These are phyloP conservation scores for Aspergillus persii DNA, from an alignment of 2,329 filamentous ascomycete genomes.

Conservation along the genomic window DNA sequence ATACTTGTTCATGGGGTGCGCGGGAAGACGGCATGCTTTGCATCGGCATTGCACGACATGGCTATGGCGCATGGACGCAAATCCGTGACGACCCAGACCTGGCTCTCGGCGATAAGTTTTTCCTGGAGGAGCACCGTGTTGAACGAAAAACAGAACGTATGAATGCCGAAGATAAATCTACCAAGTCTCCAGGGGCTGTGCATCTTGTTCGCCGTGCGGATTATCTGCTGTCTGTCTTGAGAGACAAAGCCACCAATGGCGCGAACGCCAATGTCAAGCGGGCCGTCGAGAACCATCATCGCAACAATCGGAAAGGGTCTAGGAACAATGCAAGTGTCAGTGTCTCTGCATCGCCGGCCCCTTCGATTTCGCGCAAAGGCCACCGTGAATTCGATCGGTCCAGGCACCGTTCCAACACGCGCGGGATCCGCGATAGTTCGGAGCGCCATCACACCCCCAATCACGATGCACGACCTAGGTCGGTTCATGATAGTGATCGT, in stretches of 20 bases:
- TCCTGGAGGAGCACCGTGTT: constrained; percentile 95
- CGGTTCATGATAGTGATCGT: constrained; percentile 33
- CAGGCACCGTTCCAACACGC: constrained; percentile 41
- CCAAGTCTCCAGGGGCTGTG: constrained; percentile 91
- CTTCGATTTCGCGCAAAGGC: constrained; percentile 41
- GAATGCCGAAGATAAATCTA: constrained; percentile 55
- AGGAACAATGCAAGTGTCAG: constrained; percentile 36
- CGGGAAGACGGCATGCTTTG: constrained; percentile 97
- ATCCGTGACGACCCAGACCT: constrained; percentile 91
- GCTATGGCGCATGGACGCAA: constrained; percentile 91
- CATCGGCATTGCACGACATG: constrained; percentile 87
- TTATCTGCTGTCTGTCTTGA: constrained; percentile 91
- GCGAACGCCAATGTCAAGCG: constrained; percentile 65
- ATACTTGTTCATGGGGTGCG: constrained; percentile 87
- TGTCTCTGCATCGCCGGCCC: constrained; percentile 47
- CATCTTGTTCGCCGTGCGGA: constrained; percentile 93
- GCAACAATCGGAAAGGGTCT: constrained; percentile 77
- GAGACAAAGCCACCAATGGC: constrained; percentile 75
- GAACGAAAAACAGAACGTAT: constrained; percentile 91
- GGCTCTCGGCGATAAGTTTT: constrained; percentile 84
- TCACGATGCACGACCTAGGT: constrained; percentile 38
- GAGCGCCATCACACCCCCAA: constrained; percentile 45
- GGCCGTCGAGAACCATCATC: constrained; percentile 86
- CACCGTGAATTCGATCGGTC: constrained; percentile 43
- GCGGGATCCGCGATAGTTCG: constrained; percentile 41